These are phyloP conservation scores for Aspergillus flavus DNA, from an alignment of 2,329 filamentous ascomycete species.

Conservation along the genomic window DNA sequence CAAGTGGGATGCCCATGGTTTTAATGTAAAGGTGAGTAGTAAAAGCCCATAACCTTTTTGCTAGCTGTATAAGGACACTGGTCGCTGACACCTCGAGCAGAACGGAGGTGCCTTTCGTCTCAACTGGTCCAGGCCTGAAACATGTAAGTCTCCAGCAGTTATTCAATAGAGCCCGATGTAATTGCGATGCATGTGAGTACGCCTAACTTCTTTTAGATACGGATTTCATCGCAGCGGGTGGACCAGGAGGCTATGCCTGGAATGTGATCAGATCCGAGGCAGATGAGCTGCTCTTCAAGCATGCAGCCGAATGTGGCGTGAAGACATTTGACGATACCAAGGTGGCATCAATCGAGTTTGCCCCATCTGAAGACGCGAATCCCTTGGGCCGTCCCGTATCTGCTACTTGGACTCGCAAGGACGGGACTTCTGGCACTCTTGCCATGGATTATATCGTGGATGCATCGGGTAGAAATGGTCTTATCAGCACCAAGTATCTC, in stretches of 20 bases:
- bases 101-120: conserved; percentile 6
- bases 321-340: conserved; percentile 12
- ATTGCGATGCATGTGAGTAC: too few relatives aligned
- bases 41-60: too few relatives aligned
- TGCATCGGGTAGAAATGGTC: conserved; percentile 49
- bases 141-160: not conserved
- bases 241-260: conserved; percentile 28
- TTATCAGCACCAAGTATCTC: conserved; percentile 52
- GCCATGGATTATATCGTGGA: conserved; percentile 53
- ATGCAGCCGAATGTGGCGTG: conserved; percentile 30
- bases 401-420: conserved; percentile 4
- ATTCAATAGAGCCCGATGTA: too few relatives aligned
- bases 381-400: conserved; percentile 2
- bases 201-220: conserved; percentile 13
- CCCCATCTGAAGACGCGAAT: not conserved
- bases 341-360: conserved; percentile 7
- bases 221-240: conserved; percentile 27
- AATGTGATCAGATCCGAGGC: conserved; percentile 34
- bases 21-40: not conserved
- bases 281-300: conserved; percentile 31
- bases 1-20: conserved; percentile 1
- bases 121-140: not conserved
- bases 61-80: too few relatives aligned
- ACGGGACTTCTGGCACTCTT: not conserved
- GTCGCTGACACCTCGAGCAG: not conserved